phyloP scores from a whole-genome alignment of 148 eudicot species.

The Rhododendron henanense region DNA sequence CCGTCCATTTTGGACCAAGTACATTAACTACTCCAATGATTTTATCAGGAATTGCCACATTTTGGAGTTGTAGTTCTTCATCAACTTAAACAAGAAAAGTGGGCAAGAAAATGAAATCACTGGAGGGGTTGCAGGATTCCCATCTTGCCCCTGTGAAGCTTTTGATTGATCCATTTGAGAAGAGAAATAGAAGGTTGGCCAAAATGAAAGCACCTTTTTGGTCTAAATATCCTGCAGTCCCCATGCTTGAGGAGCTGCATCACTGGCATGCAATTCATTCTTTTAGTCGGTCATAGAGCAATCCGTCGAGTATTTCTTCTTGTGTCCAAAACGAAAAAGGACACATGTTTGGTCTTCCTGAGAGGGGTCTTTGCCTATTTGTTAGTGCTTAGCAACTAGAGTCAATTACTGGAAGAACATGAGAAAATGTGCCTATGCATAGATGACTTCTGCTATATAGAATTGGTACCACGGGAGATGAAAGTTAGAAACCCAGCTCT shows the following conservation, averaged over 20 bases:
- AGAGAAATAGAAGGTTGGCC: constrained; percentile 25
- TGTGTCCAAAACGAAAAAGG: constrained; percentile 21
- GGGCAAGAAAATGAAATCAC: constrained; percentile 20
- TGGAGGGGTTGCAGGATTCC: constrained; percentile 18
- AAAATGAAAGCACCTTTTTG: constrained; percentile 18
- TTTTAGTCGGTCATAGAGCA: constrained; percentile 57
- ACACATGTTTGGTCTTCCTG: constrained; percentile 27
- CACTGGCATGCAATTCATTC: constrained; percentile 44
- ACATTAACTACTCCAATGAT: constrained; percentile 82
- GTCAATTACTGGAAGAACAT: constrained; percentile 29
- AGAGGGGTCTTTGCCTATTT: constrained; percentile 22
- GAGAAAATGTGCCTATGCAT: constrained; percentile 14
- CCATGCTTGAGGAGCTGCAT: constrained; percentile 24
- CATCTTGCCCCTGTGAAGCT: constrained; percentile 24
- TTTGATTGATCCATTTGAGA: constrained; percentile 25
- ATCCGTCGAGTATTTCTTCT: constrained; percentile 37
- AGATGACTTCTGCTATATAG: constrained; percentile 2
- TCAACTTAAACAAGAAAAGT: constrained; percentile 24
- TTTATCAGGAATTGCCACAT: constrained; percentile 91
- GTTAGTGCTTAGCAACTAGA: constrained; percentile 22
- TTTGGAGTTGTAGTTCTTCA: constrained; percentile 56
- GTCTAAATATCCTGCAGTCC: constrained; percentile 23
- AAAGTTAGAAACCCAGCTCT: constrained; percentile 13
- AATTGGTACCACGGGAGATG: constrained; percentile 2
- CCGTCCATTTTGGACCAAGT: constrained; percentile 95